Base-by-base conservation (phyloP, 805 yeast species). In the Barnettozyma pratensis region DNA sequence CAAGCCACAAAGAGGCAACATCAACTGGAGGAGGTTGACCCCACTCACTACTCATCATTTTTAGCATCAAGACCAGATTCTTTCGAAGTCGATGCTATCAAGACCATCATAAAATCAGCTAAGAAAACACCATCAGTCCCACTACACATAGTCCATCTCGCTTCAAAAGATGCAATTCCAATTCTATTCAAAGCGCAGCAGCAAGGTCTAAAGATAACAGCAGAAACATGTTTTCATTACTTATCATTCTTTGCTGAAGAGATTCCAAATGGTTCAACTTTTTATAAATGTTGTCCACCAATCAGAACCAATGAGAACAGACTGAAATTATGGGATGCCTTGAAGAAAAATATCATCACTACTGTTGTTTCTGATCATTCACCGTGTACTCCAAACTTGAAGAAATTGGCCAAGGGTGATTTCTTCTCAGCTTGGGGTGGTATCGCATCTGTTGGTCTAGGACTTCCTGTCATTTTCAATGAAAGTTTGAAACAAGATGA, bases 341-440 rank as follows among this genome's bases (percentile, higher is more conserved):
- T 92, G 34, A 64, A 77, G 46, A 74, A 74, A 26, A 81, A 80
- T 36, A 69, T 82, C 32, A 83, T 91, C 51, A 78, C 87, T 12
- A 82, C 96, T 4, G 96, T 91, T 5, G 97, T 92, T 6, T 86
- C 96, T 10, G 98, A 91, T 65, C 98, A 91, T 67, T 87, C 96
- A 4, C 98, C 97, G 3, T 91, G 98, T 68, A 88, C 96, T 0
- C 96, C 97, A 0, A 88, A 88, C 51, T 72, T 91, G 60, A 91
- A 91, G 66, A 86, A 87, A 26, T 72, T 89, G 45, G 84, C 80
- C 9, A 74, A 79, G 51, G 97, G 97, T 38, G 96, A 91, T 63
- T 91, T 91, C 64, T 80, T 91, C 57, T 77, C 83, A 35, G 96
- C 97, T 3, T 91, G 98, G 98, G 98, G 97, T 35, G 98, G 98